Base-by-base conservation (phyloP, 2,329 filamentous ascomycete species). In the Fusarium buxicola region DNA sequence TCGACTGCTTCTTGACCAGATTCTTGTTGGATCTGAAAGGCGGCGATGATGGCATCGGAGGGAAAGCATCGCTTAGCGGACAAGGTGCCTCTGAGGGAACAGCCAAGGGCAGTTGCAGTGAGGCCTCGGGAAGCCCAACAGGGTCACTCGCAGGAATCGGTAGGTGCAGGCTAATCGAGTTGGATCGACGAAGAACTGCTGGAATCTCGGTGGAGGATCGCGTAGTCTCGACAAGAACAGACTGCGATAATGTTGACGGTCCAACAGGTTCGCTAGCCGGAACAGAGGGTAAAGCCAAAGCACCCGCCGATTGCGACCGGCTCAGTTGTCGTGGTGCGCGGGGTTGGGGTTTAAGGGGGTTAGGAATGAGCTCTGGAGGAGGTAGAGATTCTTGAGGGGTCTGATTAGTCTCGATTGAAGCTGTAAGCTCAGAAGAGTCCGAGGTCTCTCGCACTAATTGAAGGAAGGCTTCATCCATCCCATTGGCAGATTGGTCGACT, bases 21-120 rank as follows among this genome's bases (percentile, higher is more conserved):
- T 89, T 83, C 83, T 90, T 85, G 82, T 89, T 81, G 75, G 85
- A 77, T 76, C 85, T 74, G 75, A 81, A 66, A 75, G 83, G 71
- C 1, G 73, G 73, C 0, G 78, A 77, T 4, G 78, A 78, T 5
- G 77, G 77, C n/a, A 73, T 72, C 5, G 73, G 63, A 7, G 73
- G 72, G 12, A 70, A 64, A 25, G 72, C 70, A 55, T 86, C 83
- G 57, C 79, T 83, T 8, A 78, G 76, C 8, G 81, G 78, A 46
- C 77, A 78, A 1, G 74, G 67, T 10, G 76, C 74, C 55, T 81
- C 78, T 1, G 80, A 53, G 75, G 57, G 77, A 70, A 36, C 35
- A 27, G 48, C 46, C 11, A 40, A 31, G 39, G 44, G 32, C 15
- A 30, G 27, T 16, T 41, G 72, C 75, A 52, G 7, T 67, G 68